phyloP scores from a whole-genome alignment of 2,329 filamentous ascomycete genomes.

The Bipolaris oryzae region DNA sequence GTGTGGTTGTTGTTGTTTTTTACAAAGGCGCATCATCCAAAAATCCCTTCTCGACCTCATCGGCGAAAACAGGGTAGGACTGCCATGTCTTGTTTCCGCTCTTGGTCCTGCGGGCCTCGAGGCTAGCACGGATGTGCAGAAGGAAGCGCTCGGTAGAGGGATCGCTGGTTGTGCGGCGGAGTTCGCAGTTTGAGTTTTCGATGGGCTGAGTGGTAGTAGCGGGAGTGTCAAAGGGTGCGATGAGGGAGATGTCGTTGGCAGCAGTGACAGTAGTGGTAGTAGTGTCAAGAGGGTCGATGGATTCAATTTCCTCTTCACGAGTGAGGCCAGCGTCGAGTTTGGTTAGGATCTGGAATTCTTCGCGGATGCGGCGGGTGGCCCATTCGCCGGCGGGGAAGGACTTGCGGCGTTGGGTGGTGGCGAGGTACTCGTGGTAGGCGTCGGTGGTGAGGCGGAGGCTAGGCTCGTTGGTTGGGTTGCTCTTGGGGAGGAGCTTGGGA shows the following conservation, averaged over 20 bases:
- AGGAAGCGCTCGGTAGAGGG: slow-evolving; percentile 18
- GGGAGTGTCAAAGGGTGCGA: background rate
- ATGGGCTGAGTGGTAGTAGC: background rate
- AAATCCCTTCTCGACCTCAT: slow-evolving; percentile 20
- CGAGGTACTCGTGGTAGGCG: slow-evolving; percentile 16
- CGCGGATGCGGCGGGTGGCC: background rate
- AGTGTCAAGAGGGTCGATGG: background rate
- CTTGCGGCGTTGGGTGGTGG: slow-evolving; percentile 12
- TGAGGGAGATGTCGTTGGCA: background rate
- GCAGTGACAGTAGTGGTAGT: background rate
- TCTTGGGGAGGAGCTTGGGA: background rate
- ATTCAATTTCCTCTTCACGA: background rate
- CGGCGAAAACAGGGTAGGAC: slow-evolving; percentile 15
- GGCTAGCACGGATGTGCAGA: slow-evolving; percentile 20
- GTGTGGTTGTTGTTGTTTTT: background rate
- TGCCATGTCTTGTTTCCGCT: slow-evolving; percentile 3
- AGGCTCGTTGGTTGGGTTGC: slow-evolving; percentile 1
- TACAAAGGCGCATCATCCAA: slow-evolving; percentile 17
- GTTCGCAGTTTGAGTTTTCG: background rate
- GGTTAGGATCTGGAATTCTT: slow-evolving; percentile 9
- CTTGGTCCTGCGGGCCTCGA: slow-evolving; percentile 15
- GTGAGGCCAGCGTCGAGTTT: slow-evolving; percentile 5
- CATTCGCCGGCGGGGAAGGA: slow-evolving; percentile 15
- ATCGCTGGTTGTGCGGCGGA: slow-evolving; percentile 10
- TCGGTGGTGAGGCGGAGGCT: slow-evolving; percentile 7